Percentiles rank a stretch among this genome's conserved stretches.
Conservation (phyloP, 495 filamentous ascomycete species). For the Tetracladium setigerum region DNA sequence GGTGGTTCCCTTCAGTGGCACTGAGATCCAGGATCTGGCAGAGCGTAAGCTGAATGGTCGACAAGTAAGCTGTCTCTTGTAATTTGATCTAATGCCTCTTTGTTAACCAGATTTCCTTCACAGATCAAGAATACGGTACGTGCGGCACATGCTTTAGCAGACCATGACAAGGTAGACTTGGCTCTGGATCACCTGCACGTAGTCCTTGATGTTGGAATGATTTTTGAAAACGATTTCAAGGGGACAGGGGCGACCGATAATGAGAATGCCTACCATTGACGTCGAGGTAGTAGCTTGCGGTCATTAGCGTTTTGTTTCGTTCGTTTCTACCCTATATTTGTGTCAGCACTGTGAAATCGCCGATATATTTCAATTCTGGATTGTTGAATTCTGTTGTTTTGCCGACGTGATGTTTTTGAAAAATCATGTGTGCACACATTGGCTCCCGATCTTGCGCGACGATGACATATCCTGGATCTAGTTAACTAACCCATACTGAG, state of each 20-base stretch:
- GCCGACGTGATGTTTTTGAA: neutral
- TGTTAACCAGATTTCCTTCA: slow-evolving; percentile 2
- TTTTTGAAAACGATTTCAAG: slow-evolving; percentile 8
- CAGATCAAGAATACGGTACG: slow-evolving; percentile 12
- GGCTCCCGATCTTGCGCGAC: neutral
- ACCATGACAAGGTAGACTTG: neutral
- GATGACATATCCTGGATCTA: neutral
- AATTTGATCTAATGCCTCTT: neutral
- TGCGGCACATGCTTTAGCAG: slow-evolving; percentile 10
- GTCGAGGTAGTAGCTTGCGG: neutral
- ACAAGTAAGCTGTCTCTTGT: slow-evolving; percentile 5
- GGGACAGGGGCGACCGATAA: slow-evolving; percentile 3
- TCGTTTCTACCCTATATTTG: neutral
- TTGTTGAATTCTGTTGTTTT: neutral
- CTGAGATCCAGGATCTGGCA: slow-evolving; percentile 5
- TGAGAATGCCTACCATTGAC: neutral
- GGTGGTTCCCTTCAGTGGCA: neutral
- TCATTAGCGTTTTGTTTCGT: neutral
- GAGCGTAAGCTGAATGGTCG: slow-evolving; percentile 5
- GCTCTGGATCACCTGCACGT: neutral
- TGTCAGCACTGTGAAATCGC: neutral
- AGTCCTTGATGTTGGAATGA: slow-evolving; percentile 5
- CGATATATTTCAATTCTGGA: neutral
- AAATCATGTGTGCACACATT: no score
- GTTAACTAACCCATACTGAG: neutral